Base-by-base conservation (phyloP, 2,329 filamentous ascomycete genomes). In the Fusarium incarnatum region DNA sequence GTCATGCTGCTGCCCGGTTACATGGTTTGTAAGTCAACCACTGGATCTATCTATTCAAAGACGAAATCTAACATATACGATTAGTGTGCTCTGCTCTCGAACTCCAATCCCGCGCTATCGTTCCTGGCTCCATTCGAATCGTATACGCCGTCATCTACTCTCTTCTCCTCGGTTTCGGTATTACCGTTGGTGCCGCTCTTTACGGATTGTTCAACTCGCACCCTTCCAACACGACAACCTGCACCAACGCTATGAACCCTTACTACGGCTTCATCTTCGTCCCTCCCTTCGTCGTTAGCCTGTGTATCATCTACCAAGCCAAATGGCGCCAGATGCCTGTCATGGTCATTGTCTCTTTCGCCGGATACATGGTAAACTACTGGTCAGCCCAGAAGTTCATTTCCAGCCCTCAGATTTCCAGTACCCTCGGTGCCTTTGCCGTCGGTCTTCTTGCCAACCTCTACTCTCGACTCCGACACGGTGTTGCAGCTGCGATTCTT, bases 311-410 rank as follows among this genome's bases (percentile, higher is more conserved):
- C 77, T 94, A 94, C 77, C 92, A 94, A 73, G 92, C 91, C 41
- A 94, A 93, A 78, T 94, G 89, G 88, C 92, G 89, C 71, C 93
- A 96, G 77, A 88, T 91, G 71, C 93, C 93, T 0, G 84, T 92
- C 55, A 95, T 95, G 92, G 81, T 93, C 4, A 41, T 90, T 48
- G 93, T 96, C 58, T 88, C 92, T 3, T 87, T 92, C 60, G 85
- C 87, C 1, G 93, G 93, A 5, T 95, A 94, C 76, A 80, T 93
- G 5, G 90, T 93, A 72, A 94, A 92, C 77, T 94, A 88, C 80
- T 94, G 92, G 80, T 89, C 87, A 48, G 86, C 87, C 18, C 82
- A 85, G 25, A 88, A 85, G 42, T 93, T 95, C 76, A 81, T 84
- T 8, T 88, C 86, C 25, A 93, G 92, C 64, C 88, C 91, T 0